These are phyloP conservation scores for Syncephalastrum contaminatum DNA, from an alignment of 371 early-diverging fungal species.

Conservation along the genomic window DNA sequence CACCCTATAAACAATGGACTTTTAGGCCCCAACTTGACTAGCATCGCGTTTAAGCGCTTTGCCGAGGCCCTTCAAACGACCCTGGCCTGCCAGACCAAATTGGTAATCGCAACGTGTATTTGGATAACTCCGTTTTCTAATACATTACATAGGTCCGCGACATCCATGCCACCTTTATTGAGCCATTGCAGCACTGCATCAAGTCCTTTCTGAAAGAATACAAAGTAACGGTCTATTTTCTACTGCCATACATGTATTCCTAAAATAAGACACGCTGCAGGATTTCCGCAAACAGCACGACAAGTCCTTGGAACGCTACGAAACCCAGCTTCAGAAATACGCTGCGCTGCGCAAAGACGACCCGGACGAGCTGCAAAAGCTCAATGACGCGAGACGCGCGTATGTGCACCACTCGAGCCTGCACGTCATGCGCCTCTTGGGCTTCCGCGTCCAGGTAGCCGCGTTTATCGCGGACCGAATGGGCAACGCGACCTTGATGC, in stretches of 20 bases:
- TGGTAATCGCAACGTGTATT: constrained; percentile 28
- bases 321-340: constrained; percentile 59
- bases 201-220: constrained; percentile 62
- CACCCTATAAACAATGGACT: not conserved
- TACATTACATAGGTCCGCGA: constrained; percentile 36
- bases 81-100: constrained; percentile 48
- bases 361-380: constrained; percentile 62
- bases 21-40: constrained; percentile 29
- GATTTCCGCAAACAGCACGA: constrained; percentile 58
- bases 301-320: constrained; percentile 59
- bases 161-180: constrained; percentile 49
- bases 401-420: constrained; percentile 54
- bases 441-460: constrained; percentile 34
- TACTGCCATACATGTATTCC: too few species aligned
- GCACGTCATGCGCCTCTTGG: constrained; percentile 34
- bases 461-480: constrained; percentile 33
- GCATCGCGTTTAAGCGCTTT: constrained; percentile 33
- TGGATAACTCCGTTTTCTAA: not conserved
- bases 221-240: too few species aligned
- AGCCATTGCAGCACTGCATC: constrained; percentile 57
- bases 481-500: constrained; percentile 18
- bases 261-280: constrained; percentile 2
- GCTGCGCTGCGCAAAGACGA: constrained; percentile 58
- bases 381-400: constrained; percentile 64
- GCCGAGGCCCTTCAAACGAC: constrained; percentile 47